These are phyloP conservation scores for Bipolaris cookei DNA, from an alignment of 2,329 filamentous ascomycete genomes.

Conservation along the genomic window DNA sequence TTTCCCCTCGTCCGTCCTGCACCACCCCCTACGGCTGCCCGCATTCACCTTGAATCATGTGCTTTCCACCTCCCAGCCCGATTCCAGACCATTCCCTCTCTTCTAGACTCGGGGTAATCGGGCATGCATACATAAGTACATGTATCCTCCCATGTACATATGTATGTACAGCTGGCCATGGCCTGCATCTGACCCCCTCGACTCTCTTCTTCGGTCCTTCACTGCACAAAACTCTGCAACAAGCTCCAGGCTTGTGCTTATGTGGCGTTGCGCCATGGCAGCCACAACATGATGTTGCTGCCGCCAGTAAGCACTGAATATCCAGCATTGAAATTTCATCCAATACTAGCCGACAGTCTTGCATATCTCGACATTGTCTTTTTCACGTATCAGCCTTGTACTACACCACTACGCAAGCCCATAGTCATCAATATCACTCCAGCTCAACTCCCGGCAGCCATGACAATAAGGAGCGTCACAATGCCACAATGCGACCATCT, in stretches of 20 bases:
- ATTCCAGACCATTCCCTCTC: neutral
- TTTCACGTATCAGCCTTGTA: neutral
- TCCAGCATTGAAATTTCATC: neutral
- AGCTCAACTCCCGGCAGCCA: neutral
- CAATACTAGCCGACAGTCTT: neutral
- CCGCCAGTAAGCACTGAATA: neutral
- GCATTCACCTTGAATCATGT: constrained; percentile 31
- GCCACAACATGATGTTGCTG: neutral
- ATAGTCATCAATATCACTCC: neutral
- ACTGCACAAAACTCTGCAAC: constrained; percentile 2
- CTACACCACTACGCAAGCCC: neutral
- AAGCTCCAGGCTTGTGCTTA: neutral
- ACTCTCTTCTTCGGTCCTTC: constrained; percentile 6
- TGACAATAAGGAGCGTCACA: neutral
- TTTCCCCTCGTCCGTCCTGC: constrained; percentile 18
- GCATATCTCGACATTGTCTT: neutral
- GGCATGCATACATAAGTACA: neutral
- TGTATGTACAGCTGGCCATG: neutral
- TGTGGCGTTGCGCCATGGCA: constrained; percentile 10
- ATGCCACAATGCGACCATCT: neutral
- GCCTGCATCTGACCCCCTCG: constrained; percentile 1
- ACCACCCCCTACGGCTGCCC: constrained; percentile 17
- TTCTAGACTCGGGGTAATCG: neutral
- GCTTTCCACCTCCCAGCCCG: neutral
- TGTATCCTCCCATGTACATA: neutral